Conservation (phyloP, 208 protist genomes). For the Wallacemonas sp. region DNA sequence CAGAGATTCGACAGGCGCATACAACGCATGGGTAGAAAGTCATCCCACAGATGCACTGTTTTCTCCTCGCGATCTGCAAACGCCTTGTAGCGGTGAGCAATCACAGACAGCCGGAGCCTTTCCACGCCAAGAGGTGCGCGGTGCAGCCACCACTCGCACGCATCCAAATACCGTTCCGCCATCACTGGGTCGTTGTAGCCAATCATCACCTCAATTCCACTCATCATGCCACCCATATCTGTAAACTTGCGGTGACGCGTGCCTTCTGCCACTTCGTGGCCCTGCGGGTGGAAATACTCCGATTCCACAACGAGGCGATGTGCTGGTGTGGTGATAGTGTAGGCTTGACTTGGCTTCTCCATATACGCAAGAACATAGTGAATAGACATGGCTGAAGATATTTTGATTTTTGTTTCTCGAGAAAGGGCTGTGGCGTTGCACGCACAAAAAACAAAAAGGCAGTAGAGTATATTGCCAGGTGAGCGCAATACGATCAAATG, state of each 20-base stretch:
- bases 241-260: neutral
- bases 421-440: no score
- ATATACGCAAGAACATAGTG: neutral
- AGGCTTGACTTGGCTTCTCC: neutral
- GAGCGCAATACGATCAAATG: no score
- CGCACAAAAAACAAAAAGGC: no score
- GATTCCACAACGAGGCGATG: neutral
- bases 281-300: neutral
- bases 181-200: neutral
- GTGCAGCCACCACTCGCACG: conserved; percentile 1
- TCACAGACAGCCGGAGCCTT: no score
- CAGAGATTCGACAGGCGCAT: no score
- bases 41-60: no score
- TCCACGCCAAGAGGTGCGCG: neutral
- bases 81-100: no score
- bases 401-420: no score
- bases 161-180: neutral
- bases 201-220: neutral
- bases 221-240: neutral
- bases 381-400: neutral
- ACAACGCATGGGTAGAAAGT: no score
- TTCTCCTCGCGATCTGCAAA: neutral
- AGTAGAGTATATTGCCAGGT: no score
- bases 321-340: neutral
- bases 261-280: neutral